Percentiles rank a stretch among this genome's conserved stretches.
Evolutionary conservation across 306 rosid species (phyloP).

Genomic region (Psophocarpus tetragonolobus): DNA sequence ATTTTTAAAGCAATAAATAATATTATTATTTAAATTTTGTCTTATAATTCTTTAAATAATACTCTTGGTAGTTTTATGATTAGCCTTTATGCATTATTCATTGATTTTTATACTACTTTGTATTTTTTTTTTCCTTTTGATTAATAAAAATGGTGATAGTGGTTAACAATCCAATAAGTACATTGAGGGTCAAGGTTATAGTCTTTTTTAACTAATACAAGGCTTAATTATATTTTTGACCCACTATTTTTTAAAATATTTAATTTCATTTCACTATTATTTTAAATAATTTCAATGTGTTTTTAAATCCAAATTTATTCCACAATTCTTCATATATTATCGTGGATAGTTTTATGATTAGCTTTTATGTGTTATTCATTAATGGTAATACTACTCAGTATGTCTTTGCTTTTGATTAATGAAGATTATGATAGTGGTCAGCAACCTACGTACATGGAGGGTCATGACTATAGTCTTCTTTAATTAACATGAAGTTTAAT

Average conservation of each 20-base stretch:
- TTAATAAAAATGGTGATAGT: neutral
- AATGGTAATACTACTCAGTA: neutral
- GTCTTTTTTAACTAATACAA: slow-evolving; percentile 20
- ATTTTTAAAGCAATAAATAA: no score
- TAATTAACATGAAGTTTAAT: no score
- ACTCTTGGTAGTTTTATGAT: neutral
- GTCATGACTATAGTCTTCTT: neutral
- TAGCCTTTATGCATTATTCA: neutral
- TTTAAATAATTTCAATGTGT: no score
- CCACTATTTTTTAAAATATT: no score
- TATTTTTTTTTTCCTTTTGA: neutral
- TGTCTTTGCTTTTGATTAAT: neutral
- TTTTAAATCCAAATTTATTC: no score
- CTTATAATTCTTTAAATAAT: no score
- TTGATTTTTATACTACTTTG: neutral
- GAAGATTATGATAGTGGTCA: neutral
- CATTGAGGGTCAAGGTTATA: neutral
- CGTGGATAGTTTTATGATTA: neutral
- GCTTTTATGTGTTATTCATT: neutral
- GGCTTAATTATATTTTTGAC: no score
- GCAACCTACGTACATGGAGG: neutral
- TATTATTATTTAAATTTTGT: no score
- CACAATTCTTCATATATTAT: no score
- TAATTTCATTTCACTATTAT: no score
- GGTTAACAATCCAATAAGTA: neutral